phyloP scores from a whole-genome alignment of 129 eudicot genomes.

The Helichrysum umbraculigerum region DNA sequence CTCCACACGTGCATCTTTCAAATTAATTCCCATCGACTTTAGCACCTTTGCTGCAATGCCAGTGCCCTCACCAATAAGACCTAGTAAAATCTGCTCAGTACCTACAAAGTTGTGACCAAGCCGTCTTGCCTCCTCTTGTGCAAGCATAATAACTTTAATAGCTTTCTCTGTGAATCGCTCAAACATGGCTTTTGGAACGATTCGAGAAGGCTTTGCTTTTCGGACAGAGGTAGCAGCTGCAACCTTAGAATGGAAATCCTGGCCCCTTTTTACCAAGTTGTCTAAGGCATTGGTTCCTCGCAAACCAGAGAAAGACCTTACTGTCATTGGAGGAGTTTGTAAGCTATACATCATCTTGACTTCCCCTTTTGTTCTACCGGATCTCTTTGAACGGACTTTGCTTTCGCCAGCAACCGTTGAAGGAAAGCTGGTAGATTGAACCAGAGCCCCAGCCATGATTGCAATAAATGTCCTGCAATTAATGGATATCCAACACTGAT shows the following conservation, averaged over 20 bases:
- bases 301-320: slow-evolving; percentile 57
- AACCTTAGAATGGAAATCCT: slow-evolving; percentile 59
- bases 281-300: slow-evolving; percentile 68
- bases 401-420: slow-evolving; percentile 53
- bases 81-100: slow-evolving; percentile 77
- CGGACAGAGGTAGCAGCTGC: slow-evolving; percentile 53
- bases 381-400: slow-evolving; percentile 45
- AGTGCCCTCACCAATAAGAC: slow-evolving; percentile 92
- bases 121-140: slow-evolving; percentile 92
- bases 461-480: slow-evolving; percentile 38
- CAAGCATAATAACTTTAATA: slow-evolving; percentile 90
- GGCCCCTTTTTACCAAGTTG: slow-evolving; percentile 39
- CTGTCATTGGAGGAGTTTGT: slow-evolving; percentile 39
- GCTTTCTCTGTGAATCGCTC: slow-evolving; percentile 92
- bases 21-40: slow-evolving; percentile 89
- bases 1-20: slow-evolving; percentile 92
- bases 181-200: slow-evolving; percentile 78
- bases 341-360: slow-evolving; percentile 46
- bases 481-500: background rate
- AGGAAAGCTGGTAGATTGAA: slow-evolving; percentile 70
- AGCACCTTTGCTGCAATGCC: slow-evolving; percentile 94
- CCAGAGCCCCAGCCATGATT: slow-evolving; percentile 76
- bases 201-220: slow-evolving; percentile 44
- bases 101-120: slow-evolving; percentile 89
- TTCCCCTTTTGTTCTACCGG: slow-evolving; percentile 44